Percentiles rank a stretch among this genome's conserved stretches.
These are phyloP conservation scores for Flaveria brownii DNA, from an alignment of 129 eudicot species.

Conservation along the genomic window DNA sequence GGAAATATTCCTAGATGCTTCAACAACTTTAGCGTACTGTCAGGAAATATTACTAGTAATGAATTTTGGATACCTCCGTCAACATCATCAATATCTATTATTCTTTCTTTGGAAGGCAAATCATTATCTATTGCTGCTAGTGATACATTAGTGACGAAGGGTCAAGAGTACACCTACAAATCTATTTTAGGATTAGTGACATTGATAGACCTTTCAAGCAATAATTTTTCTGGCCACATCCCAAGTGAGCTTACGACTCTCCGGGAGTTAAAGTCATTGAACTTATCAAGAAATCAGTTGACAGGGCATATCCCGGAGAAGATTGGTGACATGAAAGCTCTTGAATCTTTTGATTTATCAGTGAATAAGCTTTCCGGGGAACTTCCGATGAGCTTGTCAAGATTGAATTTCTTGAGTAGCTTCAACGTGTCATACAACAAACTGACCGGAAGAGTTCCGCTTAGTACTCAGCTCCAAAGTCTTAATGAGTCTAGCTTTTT, in stretches of 20 bases:
- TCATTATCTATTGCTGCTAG: too few species aligned
- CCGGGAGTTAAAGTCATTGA: neutral
- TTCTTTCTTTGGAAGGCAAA: too few species aligned
- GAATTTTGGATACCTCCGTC: too few species aligned
- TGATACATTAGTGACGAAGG: constrained; percentile 27
- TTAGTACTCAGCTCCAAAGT: too few species aligned
- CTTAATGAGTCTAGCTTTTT: neutral
- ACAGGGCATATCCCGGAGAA: neutral
- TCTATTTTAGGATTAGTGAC: neutral
- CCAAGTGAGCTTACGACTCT: neutral
- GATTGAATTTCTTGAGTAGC: neutral
- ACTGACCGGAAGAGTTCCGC: too few species aligned
- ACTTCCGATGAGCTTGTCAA: neutral
- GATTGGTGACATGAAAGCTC: neutral
- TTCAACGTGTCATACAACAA: neutral
- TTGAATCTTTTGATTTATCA: neutral
- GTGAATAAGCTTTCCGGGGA: neutral
- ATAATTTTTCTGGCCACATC: neutral
- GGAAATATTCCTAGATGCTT: constrained; percentile 43
- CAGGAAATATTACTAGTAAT: too few species aligned
- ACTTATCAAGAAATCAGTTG: neutral
- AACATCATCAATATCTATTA: too few species aligned
- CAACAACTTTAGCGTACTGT: too few species aligned
- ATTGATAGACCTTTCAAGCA: neutral
- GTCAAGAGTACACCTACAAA: neutral